A percentile compares a stretch with the other conserved stretches of the same genome.
Evolutionary conservation across 1,139 yeast genomes (phyloP).

Genomic region (Geotrichum bryndzae): DNA sequence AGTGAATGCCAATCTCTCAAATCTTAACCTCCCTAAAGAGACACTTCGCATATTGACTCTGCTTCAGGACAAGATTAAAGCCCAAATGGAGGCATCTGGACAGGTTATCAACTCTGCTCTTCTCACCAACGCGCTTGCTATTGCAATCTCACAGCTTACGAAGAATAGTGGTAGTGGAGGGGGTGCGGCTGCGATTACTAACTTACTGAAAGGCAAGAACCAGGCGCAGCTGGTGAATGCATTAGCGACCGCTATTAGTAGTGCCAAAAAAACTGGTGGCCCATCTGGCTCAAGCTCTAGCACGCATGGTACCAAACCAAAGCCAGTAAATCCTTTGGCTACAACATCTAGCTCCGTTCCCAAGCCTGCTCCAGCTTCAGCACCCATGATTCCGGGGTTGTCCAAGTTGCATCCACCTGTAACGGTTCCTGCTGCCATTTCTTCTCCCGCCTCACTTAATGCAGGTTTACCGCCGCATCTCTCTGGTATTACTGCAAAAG

Average conservation of each 20-base stretch:
- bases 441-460: slow-evolving; percentile 11
- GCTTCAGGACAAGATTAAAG: slow-evolving; percentile 35
- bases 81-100: slow-evolving; percentile 32
- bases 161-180: slow-evolving; percentile 78
- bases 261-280: background rate
- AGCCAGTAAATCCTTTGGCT: background rate
- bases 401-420: slow-evolving; percentile 10
- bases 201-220: slow-evolving; percentile 61
- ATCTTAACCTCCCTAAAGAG: slow-evolving; percentile 30
- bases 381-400: slow-evolving; percentile 7
- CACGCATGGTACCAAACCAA: background rate
- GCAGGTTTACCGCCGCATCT: slow-evolving; percentile 11
- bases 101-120: slow-evolving; percentile 44
- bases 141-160: slow-evolving; percentile 89
- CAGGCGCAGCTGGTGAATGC: slow-evolving; percentile 83
- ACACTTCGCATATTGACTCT: slow-evolving; percentile 34
- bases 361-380: slow-evolving; percentile 5
- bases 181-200: slow-evolving; percentile 57
- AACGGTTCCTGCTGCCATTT: slow-evolving; percentile 14
- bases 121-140: slow-evolving; percentile 86
- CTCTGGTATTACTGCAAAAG: background rate
- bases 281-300: background rate
- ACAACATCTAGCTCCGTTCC: slow-evolving; percentile 11
- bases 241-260: slow-evolving; percentile 73
- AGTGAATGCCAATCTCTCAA: slow-evolving; percentile 14